Percentiles rank a stretch among this genome's conserved stretches.
These are phyloP conservation scores for Mucor racemosus DNA, from an alignment of 371 early-diverging fungal genomes.

Conservation along the genomic window DNA sequence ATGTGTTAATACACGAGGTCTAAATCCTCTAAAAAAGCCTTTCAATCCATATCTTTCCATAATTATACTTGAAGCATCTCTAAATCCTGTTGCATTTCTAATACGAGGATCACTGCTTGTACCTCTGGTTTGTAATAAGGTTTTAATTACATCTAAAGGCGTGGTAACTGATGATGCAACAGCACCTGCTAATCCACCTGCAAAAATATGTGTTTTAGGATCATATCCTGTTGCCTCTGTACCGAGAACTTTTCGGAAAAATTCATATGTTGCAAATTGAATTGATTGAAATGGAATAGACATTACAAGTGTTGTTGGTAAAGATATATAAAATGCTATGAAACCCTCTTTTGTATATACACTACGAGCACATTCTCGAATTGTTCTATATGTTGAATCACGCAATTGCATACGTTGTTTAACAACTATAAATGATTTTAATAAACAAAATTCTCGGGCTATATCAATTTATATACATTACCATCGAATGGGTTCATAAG, in stretches of 20 bases:
- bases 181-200: constrained; percentile 92
- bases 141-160: constrained; percentile 94
- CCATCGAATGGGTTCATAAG: constrained; percentile 96
- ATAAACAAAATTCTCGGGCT: constrained; percentile 53
- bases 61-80: constrained; percentile 76
- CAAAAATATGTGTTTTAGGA: constrained; percentile 82
- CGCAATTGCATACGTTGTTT: constrained; percentile 97
- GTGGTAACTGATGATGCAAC: constrained; percentile 90
- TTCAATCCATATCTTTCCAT: constrained; percentile 71
- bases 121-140: constrained; percentile 91
- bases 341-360: constrained; percentile 81
- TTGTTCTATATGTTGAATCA: constrained; percentile 65
- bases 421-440: constrained; percentile 61
- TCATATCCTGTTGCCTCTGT: constrained; percentile 74
- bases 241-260: constrained; percentile 72
- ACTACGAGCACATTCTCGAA: constrained; percentile 72
- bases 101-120: constrained; percentile 70
- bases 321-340: constrained; percentile 91
- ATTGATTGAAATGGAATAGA: constrained; percentile 93
- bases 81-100: constrained; percentile 71
- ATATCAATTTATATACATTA: constrained; percentile 32
- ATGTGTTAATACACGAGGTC: constrained; percentile 84
- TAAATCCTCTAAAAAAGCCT: constrained; percentile 86
- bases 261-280: constrained; percentile 93
- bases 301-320: constrained; percentile 93